Base-by-base conservation (phyloP, 1,284 basidiomycete species). In the Ceratobasidium sp. region DNA sequence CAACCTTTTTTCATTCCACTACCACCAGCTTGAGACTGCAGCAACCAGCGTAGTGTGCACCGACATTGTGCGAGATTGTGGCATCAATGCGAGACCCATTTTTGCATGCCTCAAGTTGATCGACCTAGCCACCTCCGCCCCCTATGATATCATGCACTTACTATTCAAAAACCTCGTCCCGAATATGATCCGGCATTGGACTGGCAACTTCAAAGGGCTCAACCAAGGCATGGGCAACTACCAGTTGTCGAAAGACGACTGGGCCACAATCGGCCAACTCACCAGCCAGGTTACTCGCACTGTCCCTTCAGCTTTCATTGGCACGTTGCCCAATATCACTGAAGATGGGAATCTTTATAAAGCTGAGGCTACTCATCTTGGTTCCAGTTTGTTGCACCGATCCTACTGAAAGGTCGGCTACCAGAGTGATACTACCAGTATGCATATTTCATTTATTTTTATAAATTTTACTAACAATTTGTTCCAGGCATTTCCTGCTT, bases 91-190 rank as follows among this genome's bases (percentile, higher is more conserved):
- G 24, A n/a, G 27, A 9, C 56, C 65, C 19, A 71, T 63, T 37
- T 61, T 74, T 16, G 19, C 48, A 8, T 19, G 41, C 41, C 61
- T 86, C 2, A 43, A 43, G 24, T 63, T 41, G 14, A 24, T 64
- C 22, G 43, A 66, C 39, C 64, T 74, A 1, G 24, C 53, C 11
- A 29, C 24, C 31, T 71, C 8, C 14, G 49, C 73, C 68, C 84
- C 83, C 0, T 83, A 81, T 71, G 83, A 87, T 74, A 85, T 86
- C 77, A 87, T 86, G 86, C 85, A 87, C 72, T 80, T 86, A 0
- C 79, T 74, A 0, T 74, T 68, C 63, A 49, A 74, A 56, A 74
- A 74, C 39, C 46, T 66, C n/a, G 48, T 85, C 37, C 79, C 79
- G 54, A 85, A 85, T 71, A 79, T 87, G 0, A 79, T 85, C 56